These are phyloP conservation scores for Pyronema omphalodes DNA, from an alignment of 495 filamentous ascomycete species.

Conservation along the genomic window DNA sequence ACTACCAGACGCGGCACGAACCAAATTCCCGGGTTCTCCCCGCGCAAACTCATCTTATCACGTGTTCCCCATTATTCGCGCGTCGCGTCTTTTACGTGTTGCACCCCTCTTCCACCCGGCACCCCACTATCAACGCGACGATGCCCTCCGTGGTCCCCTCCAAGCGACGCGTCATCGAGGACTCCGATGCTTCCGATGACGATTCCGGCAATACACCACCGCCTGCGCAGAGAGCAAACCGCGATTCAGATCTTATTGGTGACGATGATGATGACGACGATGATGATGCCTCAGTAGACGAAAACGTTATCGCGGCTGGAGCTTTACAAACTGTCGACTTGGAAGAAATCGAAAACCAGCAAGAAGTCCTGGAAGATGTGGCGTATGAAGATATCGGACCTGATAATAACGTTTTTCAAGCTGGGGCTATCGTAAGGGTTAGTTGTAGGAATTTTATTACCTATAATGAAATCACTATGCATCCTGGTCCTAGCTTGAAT, in stretches of 20 bases:
- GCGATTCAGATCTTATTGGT: neutral
- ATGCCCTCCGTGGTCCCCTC: neutral
- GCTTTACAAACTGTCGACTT: conserved; percentile 5
- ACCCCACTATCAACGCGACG: too few species aligned
- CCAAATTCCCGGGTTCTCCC: too few species aligned
- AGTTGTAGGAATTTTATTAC: conserved; percentile 86
- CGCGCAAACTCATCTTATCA: too few species aligned
- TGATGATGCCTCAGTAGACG: conserved; percentile 5
- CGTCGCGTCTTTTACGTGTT: too few species aligned
- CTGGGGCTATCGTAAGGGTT: conserved; percentile 80
- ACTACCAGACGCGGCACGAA: too few species aligned
- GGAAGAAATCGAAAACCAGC: conserved; percentile 14
- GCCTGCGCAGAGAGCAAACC: neutral
- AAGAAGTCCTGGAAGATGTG: conserved; percentile 4
- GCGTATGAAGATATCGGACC: conserved; percentile 1
- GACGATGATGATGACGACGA: conserved; percentile 4
- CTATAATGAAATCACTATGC: conserved; percentile 76
- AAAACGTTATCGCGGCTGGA: conserved; percentile 10
- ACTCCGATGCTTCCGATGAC: neutral
- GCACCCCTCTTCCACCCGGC: too few species aligned
- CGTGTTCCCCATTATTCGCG: too few species aligned
- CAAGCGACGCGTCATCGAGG: neutral
- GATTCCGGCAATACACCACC: neutral
- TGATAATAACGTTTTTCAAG: conserved; percentile 33
- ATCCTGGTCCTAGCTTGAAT: conserved; percentile 79